Evolutionary conservation across 805 yeast species (phyloP).

Genomic region (Teunomyces tritomae): DNA sequence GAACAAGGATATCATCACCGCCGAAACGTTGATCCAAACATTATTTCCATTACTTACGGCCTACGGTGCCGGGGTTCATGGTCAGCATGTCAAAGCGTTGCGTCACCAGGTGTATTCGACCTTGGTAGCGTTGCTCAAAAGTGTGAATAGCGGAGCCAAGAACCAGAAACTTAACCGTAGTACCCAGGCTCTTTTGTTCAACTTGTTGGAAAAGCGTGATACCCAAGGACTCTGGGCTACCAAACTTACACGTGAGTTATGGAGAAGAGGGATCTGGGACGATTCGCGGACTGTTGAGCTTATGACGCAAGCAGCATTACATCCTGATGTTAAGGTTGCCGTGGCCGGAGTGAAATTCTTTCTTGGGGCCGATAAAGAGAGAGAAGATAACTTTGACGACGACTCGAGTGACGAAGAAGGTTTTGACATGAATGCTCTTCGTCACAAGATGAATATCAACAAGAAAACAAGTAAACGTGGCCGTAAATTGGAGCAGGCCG

Average conservation of each 20-base stretch:
- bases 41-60: conserved; percentile 81
- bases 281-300: conserved; percentile 96
- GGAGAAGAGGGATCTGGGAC: conserved; percentile 99
- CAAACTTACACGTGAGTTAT: conserved; percentile 86
- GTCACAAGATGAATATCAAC: conserved; percentile 79
- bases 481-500: conserved; percentile 74
- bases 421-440: conserved; percentile 67
- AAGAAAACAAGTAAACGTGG: conserved; percentile 79
- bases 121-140: conserved; percentile 71
- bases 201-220: conserved; percentile 74
- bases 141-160: conserved; percentile 83
- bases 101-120: conserved; percentile 82
- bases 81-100: conserved; percentile 74
- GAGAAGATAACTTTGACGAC: conserved; percentile 80
- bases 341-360: conserved; percentile 88
- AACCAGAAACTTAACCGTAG: conserved; percentile 86
- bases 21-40: conserved; percentile 81
- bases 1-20: conserved; percentile 73
- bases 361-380: conserved; percentile 91
- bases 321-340: conserved; percentile 82
- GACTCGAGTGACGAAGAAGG: conserved; percentile 68
- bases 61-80: conserved; percentile 48
- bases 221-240: conserved; percentile 93
- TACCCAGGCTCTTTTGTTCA: conserved; percentile 89
- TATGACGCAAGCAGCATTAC: conserved; percentile 93